Conservation (phyloP, 179 eudicot genomes). For the Beta corolliflora region DNA sequence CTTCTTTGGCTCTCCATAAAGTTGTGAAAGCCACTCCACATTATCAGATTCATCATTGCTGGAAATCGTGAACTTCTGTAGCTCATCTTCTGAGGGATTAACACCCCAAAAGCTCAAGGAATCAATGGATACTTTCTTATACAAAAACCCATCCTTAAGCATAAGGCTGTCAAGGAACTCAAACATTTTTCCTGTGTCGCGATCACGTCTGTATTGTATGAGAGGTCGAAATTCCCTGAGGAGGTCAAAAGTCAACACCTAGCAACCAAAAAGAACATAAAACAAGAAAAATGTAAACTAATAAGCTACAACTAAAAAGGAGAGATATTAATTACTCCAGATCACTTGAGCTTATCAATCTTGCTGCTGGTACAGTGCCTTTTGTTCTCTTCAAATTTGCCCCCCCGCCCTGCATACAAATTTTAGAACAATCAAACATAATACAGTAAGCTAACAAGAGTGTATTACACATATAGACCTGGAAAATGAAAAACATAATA, state of each 20-base stretch:
- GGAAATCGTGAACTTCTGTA: slow-evolving; percentile 68
- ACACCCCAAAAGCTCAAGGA: slow-evolving; percentile 81
- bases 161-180: slow-evolving; percentile 82
- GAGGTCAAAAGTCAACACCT: slow-evolving; percentile 22
- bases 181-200: slow-evolving; percentile 68
- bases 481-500: neutral
- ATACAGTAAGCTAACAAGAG: neutral
- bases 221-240: slow-evolving; percentile 89
- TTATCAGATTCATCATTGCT: slow-evolving; percentile 63
- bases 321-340: slow-evolving; percentile 62
- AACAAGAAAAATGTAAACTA: slow-evolving; percentile 8
- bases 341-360: slow-evolving; percentile 77
- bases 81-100: slow-evolving; percentile 76
- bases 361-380: slow-evolving; percentile 60
- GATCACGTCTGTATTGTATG: slow-evolving; percentile 76
- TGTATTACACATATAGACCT: neutral
- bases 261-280: neutral
- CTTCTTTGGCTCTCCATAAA: slow-evolving; percentile 78
- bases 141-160: slow-evolving; percentile 90
- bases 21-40: slow-evolving; percentile 80
- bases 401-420: slow-evolving; percentile 72
- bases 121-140: slow-evolving; percentile 74
- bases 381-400: slow-evolving; percentile 50
- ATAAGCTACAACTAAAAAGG: slow-evolving; percentile 6
- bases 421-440: slow-evolving; percentile 2